These are phyloP conservation scores for Salix suchowensis DNA, from an alignment of 345 rosid genomes.

Conservation along the genomic window DNA sequence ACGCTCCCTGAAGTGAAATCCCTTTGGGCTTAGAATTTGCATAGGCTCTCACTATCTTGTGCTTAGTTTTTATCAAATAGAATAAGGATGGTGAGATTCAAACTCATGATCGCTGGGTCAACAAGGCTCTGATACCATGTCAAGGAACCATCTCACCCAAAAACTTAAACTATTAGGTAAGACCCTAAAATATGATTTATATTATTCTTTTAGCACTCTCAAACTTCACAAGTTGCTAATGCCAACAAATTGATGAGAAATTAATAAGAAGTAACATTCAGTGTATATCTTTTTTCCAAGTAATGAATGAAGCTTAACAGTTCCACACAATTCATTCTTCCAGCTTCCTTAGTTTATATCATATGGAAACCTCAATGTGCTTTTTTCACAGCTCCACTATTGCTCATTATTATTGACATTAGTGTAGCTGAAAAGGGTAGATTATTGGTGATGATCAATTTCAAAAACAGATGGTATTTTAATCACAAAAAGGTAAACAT, in stretches of 20 bases:
- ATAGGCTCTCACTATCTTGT: accelerated
- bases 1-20: too few species aligned
- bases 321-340: not conserved
- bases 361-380: not conserved
- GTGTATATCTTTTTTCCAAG: not conserved
- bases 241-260: not conserved
- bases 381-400: not conserved
- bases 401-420: not conserved
- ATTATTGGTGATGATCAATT: not conserved
- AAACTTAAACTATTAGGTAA: too few species aligned
- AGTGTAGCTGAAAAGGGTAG: not conserved
- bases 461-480: not conserved
- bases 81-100: too few species aligned
- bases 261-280: not conserved
- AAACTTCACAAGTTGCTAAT: not conserved
- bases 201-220: not conserved
- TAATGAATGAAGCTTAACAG: not conserved
- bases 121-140: too few species aligned
- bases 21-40: too few species aligned
- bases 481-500: not conserved
- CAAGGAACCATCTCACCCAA: too few species aligned
- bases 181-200: too few species aligned
- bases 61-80: too few species aligned
- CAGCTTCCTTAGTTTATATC: not conserved
- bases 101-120: too few species aligned